These are phyloP conservation scores for Nemania diffusa DNA, from an alignment of 2,329 filamentous ascomycete species.

Conservation along the genomic window DNA sequence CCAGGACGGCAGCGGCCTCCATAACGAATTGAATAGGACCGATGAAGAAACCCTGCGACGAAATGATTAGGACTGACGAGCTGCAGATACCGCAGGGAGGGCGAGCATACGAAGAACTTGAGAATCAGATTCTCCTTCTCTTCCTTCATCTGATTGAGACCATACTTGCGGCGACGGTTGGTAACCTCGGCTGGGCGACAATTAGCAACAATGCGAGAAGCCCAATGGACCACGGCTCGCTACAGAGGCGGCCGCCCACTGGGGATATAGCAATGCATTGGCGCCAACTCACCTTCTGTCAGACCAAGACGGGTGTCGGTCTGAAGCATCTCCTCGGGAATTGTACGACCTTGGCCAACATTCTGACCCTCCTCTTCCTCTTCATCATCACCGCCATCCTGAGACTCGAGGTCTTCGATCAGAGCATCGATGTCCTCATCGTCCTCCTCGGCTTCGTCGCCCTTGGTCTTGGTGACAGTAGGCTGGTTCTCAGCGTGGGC, in stretches of 20 bases:
- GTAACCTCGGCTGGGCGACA: constrained; percentile 44
- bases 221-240: neutral
- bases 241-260: constrained; percentile 57
- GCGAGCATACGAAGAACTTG: constrained; percentile 71
- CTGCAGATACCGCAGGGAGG: neutral
- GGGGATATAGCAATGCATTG: neutral
- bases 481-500: constrained; percentile 51
- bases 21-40: constrained; percentile 95
- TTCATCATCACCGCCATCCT: constrained; percentile 76
- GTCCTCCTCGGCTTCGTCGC: constrained; percentile 72
- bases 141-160: constrained; percentile 90
- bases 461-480: constrained; percentile 54
- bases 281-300: constrained; percentile 70
- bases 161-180: constrained; percentile 71
- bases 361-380: constrained; percentile 66
- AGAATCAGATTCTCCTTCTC: constrained; percentile 86
- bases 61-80: constrained; percentile 10
- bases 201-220: constrained; percentile 32
- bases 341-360: constrained; percentile 64
- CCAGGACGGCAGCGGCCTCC: constrained; percentile 85
- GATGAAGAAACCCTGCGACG: constrained; percentile 73
- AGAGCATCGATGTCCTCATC: constrained; percentile 87
- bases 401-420: constrained; percentile 86
- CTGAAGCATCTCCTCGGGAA: constrained; percentile 77
- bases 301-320: constrained; percentile 80